Conservation (phyloP, 2,329 filamentous ascomycete species). For the Orbilia oligospora region DNA sequence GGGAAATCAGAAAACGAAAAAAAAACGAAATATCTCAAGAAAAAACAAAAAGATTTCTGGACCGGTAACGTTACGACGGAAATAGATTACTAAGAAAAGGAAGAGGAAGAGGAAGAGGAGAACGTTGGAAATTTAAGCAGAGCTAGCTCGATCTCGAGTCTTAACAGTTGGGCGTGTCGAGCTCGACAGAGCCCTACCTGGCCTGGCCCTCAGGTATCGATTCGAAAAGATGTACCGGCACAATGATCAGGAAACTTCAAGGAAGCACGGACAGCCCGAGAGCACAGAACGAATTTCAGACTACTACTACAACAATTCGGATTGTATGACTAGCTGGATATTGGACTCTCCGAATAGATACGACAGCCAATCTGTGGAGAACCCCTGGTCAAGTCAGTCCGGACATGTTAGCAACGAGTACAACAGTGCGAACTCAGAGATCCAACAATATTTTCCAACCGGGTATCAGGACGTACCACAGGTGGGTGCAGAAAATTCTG, state of each 20-base stretch:
- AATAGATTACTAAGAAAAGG: conserved; percentile 21
- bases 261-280: conserved; percentile 18
- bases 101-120: too few relatives aligned
- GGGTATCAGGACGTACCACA: conserved; percentile 36
- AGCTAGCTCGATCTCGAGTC: too few relatives aligned
- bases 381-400: conserved; percentile 44
- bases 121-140: conserved; percentile 9
- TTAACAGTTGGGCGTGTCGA: neutral
- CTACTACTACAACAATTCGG: conserved; percentile 35
- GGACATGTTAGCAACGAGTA: conserved; percentile 44
- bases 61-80: neutral
- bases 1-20: neutral
- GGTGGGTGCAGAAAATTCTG: conserved; percentile 50
- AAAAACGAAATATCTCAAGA: too few relatives aligned
- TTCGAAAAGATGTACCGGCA: conserved; percentile 42
- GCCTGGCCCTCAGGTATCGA: conserved; percentile 26
- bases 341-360: conserved; percentile 23
- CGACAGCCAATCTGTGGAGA: conserved; percentile 38
- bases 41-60: neutral
- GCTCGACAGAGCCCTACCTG: conserved; percentile 13
- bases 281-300: conserved; percentile 30
- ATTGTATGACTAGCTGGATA: conserved; percentile 39
- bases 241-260: conserved; percentile 23
- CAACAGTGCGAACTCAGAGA: conserved; percentile 34
- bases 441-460: conserved; percentile 47